Evolutionary conservation across 108 stramenopile genomes (phyloP).

Genomic region (Pseudonitzschia delicatissima): DNA sequence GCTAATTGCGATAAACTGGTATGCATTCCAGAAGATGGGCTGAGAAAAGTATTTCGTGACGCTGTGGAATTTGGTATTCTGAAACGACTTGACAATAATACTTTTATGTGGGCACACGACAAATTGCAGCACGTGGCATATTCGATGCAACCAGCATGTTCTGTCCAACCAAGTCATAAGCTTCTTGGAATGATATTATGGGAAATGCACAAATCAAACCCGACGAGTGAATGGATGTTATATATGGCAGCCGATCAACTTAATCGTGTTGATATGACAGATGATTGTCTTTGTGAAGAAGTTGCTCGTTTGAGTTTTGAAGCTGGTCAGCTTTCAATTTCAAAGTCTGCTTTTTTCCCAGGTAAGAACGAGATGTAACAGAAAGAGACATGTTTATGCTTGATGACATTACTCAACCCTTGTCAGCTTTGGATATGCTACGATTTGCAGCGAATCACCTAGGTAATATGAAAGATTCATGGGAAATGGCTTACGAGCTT

Average conservation of each 20-base stretch:
- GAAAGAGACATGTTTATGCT: no score
- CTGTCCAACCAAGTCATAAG: conserved; percentile 14
- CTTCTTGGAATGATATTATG: conserved; percentile 28
- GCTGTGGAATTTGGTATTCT: conserved; percentile 26
- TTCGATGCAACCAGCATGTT: conserved; percentile 23
- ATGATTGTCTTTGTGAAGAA: not conserved
- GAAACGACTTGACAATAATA: not conserved
- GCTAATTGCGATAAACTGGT: not conserved
- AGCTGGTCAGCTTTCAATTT: conserved; percentile 35
- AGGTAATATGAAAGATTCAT: conserved; percentile 1
- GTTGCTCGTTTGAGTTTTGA: conserved; percentile 26
- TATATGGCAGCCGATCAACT: conserved; percentile 43
- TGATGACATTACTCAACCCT: no score
- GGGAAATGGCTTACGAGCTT: conserved; percentile 34
- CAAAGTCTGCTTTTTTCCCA: conserved; percentile 36
- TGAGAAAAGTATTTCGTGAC: conserved; percentile 12
- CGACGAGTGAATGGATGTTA: conserved; percentile 29
- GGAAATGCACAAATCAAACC: conserved; percentile 11
- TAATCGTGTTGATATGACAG: conserved; percentile 19
- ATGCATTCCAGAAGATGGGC: conserved; percentile 9
- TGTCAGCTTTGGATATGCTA: conserved; percentile 29
- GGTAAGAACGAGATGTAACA: not conserved
- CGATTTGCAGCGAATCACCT: conserved; percentile 25
- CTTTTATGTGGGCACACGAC: conserved; percentile 44
- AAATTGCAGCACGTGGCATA: conserved; percentile 32